Evolutionary conservation across 2,329 filamentous ascomycete genomes (phyloP), one percentile per base, ranked within the genome.

Genomic region (Lachnellula occidentalis): DNA sequence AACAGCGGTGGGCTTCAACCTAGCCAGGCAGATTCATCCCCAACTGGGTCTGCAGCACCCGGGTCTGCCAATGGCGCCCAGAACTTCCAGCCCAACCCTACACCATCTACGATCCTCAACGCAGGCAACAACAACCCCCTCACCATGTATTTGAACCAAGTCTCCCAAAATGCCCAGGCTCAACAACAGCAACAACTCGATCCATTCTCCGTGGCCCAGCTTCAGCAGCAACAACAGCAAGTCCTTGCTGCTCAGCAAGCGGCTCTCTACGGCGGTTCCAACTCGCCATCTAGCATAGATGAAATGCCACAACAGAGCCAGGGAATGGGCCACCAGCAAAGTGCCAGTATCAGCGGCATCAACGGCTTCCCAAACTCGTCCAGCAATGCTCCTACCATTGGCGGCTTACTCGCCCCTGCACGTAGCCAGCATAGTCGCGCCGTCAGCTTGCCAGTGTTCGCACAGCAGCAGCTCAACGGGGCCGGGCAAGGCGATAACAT

Each of bases 111-210:
- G 19, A 82, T 95, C 55, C 83, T 96, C 71, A 94, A 92, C 70
- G 84, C 83, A 50, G 87, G 83, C 51, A 78, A 78, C 66, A 92
- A 84, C 76, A 96, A 96, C 71, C 92, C 92, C 0, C 73, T 97
- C 70, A 96, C 92, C 22, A 85, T 96, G 83, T 97, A 96, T 70
- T 80, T 96, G 56, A 92, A 86, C 72, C 90, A 95, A 67, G 82
- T 92, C 27, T 85, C 85, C 21, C 82, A 86, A 58, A 83, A 88
- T 66, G 80, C 82, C 15, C 86, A 89, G 60, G 80, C 83, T 48
- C 87, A 92, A 61, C 88, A 90, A 58, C 66, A 69, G 36, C 65
- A 75, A 54, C 71, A 70, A 51, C 71, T 76, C 55, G 73, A 76
- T 41, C 71, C 74, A 4, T 73, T 73, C 58, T 70, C 68, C 7